Percentiles rank a stretch among this genome's conserved stretches.
Evolutionary conservation across 495 filamentous ascomycete genomes (phyloP).

Genomic region (Thermothielavioides terrestris): DNA sequence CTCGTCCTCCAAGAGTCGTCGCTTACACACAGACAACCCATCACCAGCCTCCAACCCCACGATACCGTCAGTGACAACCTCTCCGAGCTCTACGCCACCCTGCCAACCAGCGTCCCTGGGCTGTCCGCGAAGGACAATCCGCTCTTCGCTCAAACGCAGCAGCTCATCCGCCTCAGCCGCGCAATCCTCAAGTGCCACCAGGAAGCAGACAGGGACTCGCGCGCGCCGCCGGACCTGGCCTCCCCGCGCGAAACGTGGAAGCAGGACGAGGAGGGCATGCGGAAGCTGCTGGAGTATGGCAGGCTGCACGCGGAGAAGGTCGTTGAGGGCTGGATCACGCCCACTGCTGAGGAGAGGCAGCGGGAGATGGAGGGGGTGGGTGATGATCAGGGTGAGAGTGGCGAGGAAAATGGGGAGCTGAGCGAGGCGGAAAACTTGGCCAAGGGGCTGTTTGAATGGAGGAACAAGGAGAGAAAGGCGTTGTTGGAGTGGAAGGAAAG

Average conservation of each 20-base stretch:
- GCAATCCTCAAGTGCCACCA: slow-evolving; percentile 16
- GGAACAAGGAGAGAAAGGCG: slow-evolving; percentile 9
- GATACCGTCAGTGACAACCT: not conserved
- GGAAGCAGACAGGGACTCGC: slow-evolving; percentile 8
- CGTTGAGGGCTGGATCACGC: slow-evolving; percentile 25
- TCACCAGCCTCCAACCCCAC: not conserved
- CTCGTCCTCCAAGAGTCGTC: not conserved
- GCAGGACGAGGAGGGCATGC: slow-evolving; percentile 27
- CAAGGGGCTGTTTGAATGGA: slow-evolving; percentile 27
- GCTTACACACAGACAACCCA: not conserved
- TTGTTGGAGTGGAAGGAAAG: slow-evolving; percentile 16
- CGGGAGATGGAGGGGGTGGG: not conserved
- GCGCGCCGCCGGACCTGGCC: not conserved
- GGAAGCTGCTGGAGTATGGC: slow-evolving; percentile 26
- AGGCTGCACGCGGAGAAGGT: slow-evolving; percentile 27
- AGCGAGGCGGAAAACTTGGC: slow-evolving; percentile 24
- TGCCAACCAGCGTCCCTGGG: not conserved
- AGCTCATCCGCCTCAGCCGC: slow-evolving; percentile 11
- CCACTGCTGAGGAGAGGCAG: not conserved
- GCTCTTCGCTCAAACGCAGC: slow-evolving; percentile 11
- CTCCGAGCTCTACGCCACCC: not conserved
- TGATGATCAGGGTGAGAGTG: not conserved
- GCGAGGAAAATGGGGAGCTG: slow-evolving; percentile 11
- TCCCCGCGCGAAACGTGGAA: slow-evolving; percentile 27
- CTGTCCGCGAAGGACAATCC: slow-evolving; percentile 8